Percentiles rank a stretch among this genome's conserved stretches.
Conservation (phyloP, 768 basidiomycete species). For the Lactifluus echinatus region DNA sequence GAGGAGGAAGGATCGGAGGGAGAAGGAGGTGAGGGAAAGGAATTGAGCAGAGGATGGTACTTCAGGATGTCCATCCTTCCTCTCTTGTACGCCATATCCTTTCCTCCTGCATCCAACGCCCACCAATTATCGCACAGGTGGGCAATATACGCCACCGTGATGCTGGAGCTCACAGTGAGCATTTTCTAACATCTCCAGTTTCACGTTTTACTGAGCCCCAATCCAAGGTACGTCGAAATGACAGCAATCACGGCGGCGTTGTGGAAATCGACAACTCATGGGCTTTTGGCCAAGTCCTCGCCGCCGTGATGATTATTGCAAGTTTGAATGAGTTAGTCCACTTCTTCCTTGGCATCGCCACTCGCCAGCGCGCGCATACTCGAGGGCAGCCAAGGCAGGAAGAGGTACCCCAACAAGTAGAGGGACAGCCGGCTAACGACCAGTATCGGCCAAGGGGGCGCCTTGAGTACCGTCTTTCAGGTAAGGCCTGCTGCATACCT, state of each 20-base stretch:
- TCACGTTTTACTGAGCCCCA: neutral
- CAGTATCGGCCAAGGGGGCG: neutral
- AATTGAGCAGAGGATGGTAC: neutral
- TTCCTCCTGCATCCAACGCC: neutral
- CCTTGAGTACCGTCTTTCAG: neutral
- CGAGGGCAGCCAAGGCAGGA: neutral
- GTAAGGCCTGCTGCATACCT: neutral
- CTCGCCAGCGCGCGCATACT: neutral
- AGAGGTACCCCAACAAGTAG: neutral
- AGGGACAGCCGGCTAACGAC: neutral
- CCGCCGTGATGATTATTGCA: slow-evolving; percentile 13
- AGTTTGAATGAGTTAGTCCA: slow-evolving; percentile 3
- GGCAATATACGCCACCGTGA: slow-evolving; percentile 10
- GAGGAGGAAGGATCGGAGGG: neutral
- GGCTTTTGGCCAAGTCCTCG: slow-evolving; percentile 14
- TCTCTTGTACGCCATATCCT: slow-evolving; percentile 1
- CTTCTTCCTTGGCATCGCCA: neutral
- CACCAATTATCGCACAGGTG: neutral
- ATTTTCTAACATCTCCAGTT: neutral
- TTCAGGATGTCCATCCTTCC: neutral
- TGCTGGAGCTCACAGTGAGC: slow-evolving; percentile 15
- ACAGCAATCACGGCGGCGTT: neutral
- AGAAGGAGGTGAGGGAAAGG: neutral
- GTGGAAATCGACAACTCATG: neutral
- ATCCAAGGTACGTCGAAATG: slow-evolving; percentile 6